Percentiles rank a stretch among this genome's conserved stretches.
phyloP scores from a whole-genome alignment of 179 eudicot species.

The Spergularia azorica region DNA sequence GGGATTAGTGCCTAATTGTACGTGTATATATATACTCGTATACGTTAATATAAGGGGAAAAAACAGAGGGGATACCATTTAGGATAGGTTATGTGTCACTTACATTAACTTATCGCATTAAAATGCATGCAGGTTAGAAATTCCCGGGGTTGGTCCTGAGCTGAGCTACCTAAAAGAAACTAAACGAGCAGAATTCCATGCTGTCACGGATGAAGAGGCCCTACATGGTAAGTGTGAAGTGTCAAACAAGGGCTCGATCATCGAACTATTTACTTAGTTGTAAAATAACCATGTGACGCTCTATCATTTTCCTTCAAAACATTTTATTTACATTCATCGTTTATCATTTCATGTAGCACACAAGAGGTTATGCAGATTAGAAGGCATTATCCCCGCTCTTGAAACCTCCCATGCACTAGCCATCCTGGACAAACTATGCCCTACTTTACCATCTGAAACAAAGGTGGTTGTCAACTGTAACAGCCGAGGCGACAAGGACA shows the following conservation, averaged over 20 bases:
- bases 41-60: too few species aligned
- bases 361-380: slow-evolving; percentile 54
- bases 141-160: slow-evolving; percentile 79
- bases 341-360: slow-evolving; percentile 47
- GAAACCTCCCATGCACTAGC: slow-evolving; percentile 84
- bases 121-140: slow-evolving; percentile 51
- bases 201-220: slow-evolving; percentile 68
- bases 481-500: slow-evolving; percentile 75
- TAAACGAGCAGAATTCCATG: slow-evolving; percentile 57
- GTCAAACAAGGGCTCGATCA: not conserved
- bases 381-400: slow-evolving; percentile 75
- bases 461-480: slow-evolving; percentile 69
- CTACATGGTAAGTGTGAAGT: slow-evolving; percentile 41
- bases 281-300: not conserved
- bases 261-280: not conserved
- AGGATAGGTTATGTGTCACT: too few species aligned
- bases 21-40: too few species aligned
- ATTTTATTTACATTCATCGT: not conserved
- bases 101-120: too few species aligned
- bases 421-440: slow-evolving; percentile 64
- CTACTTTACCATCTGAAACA: slow-evolving; percentile 52
- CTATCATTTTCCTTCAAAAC: not conserved
- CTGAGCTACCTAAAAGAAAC: slow-evolving; percentile 67
- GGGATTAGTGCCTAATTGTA: too few species aligned
- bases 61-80: too few species aligned